Base-by-base conservation (phyloP, 345 rosid species). In the Angophora floribunda region DNA sequence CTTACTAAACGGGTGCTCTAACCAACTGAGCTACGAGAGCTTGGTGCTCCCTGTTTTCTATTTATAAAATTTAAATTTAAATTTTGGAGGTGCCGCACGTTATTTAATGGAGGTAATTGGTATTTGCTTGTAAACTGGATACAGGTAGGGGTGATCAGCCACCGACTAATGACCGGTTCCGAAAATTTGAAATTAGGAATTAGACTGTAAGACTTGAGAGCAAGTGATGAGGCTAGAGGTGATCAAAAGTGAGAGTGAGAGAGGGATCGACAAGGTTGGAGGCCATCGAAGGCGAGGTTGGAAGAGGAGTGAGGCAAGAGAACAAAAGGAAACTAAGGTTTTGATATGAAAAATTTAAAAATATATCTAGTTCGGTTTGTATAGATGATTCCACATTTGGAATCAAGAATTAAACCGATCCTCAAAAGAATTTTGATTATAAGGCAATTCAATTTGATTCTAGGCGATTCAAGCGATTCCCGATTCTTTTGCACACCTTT, bases 1-100 rank as follows among this genome's bases (percentile, higher is more conserved):
- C 96, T 95, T 95, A 95, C 96, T 95, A 96, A 96, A 94, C 98
- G 94, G 95, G 96, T 95, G 98, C 96, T 94, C 88, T 87, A 87
- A 87, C 88, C 88, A 75, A 87, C 88, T 75, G 86, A 87, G 51
- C 85, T 79, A 70, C 86, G 88, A 78, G 86, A 79, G 88, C 85
- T 24, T 1, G 26, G 2, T 19, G 26, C 0, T 0, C 4, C 45
- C 4, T 5, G 2, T 6, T 17, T 1, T 4, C 45, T n/a, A n/a
- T n/a, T n/a, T n/a, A n/a, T n/a, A n/a, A n/a, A n/a, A n/a, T n/a
- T n/a, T n/a, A n/a, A n/a, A n/a, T n/a, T n/a, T n/a, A n/a, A n/a
- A n/a, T n/a, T n/a, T n/a, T n/a, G n/a, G n/a, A n/a, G n/a, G n/a
- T n/a, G n/a, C n/a, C n/a, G n/a, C n/a, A n/a, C n/a, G n/a, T 1